These are phyloP conservation scores for Pyrus communis DNA, from an alignment of 306 rosid species.

Conservation along the genomic window DNA sequence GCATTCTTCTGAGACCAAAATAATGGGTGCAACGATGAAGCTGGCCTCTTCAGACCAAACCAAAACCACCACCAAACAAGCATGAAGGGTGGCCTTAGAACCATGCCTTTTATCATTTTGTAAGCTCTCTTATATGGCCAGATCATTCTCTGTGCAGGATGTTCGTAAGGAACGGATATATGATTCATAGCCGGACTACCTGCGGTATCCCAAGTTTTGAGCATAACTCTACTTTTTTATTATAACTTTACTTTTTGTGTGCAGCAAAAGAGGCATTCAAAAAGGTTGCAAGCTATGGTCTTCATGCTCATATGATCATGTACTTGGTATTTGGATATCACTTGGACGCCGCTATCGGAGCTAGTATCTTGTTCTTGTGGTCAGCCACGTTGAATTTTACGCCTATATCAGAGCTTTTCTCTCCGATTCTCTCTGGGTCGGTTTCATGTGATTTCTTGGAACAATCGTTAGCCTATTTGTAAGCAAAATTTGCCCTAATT, in stretches of 20 bases:
- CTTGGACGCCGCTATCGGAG: conserved; percentile 30
- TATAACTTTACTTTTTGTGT: background rate
- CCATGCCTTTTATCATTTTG: conserved; percentile 86
- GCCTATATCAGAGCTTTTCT: conserved; percentile 68
- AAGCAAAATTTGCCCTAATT: conserved; percentile 11
- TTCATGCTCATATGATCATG: conserved; percentile 55
- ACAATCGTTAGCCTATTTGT: conserved; percentile 43
- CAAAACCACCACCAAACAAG: conserved; percentile 15
- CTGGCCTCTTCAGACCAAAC: conserved; percentile 21
- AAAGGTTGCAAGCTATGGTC: conserved; percentile 62
- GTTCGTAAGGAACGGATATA: background rate
- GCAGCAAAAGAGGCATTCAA: conserved; percentile 79
- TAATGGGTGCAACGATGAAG: conserved; percentile 19
- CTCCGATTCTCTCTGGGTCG: conserved; percentile 71
- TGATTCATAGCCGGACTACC: background rate
- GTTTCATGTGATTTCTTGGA: conserved; percentile 56
- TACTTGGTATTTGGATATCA: conserved; percentile 48
- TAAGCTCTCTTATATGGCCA: background rate
- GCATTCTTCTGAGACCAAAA: background rate
- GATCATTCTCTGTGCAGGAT: background rate
- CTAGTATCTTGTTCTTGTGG: conserved; percentile 47
- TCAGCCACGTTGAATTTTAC: conserved; percentile 31
- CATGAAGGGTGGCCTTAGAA: conserved; percentile 62
- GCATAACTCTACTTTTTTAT: background rate
- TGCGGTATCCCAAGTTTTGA: background rate